These are phyloP conservation scores for Papiliotrema flavescens DNA, from an alignment of 1,284 basidiomycete species.

Conservation along the genomic window DNA sequence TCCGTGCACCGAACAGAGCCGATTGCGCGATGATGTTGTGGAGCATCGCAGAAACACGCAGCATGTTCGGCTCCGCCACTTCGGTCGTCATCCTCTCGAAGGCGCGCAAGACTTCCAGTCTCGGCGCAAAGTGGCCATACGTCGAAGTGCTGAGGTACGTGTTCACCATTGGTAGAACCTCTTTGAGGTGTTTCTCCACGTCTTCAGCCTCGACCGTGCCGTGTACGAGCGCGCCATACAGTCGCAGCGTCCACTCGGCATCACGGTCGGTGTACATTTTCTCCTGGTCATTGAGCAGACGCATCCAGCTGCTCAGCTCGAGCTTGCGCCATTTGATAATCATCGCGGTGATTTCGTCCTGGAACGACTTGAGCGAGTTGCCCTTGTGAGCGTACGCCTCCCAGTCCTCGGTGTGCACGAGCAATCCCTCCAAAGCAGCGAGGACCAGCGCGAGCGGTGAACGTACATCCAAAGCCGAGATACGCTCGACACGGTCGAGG, in stretches of 20 bases:
- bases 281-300: constrained; percentile 70
- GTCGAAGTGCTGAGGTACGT: constrained; percentile 75
- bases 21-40: constrained; percentile 66
- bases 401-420: constrained; percentile 93
- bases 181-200: constrained; percentile 52
- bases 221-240: constrained; percentile 76
- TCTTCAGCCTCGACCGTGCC: constrained; percentile 58
- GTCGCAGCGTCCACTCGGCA: constrained; percentile 86
- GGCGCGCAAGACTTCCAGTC: constrained; percentile 66
- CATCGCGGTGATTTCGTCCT: constrained; percentile 63
- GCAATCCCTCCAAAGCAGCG: constrained; percentile 77
- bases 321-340: constrained; percentile 88
- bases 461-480: constrained; percentile 63
- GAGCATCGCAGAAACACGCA: constrained; percentile 62
- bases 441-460: constrained; percentile 81
- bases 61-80: constrained; percentile 29
- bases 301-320: constrained; percentile 84
- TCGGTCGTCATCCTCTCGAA: constrained; percentile 56
- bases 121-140: constrained; percentile 72
- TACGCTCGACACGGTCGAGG: constrained; percentile 65
- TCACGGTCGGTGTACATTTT: constrained; percentile 59
- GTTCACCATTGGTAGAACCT: constrained; percentile 74
- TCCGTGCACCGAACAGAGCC: constrained; percentile 57
- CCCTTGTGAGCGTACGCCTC: constrained; percentile 86
- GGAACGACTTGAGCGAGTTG: constrained; percentile 71